A percentile compares a stretch with the other conserved stretches of the same genome.
These are phyloP conservation scores for Schizochytrium sp. DNA, from an alignment of 108 stramenopile species.

Conservation along the genomic window DNA sequence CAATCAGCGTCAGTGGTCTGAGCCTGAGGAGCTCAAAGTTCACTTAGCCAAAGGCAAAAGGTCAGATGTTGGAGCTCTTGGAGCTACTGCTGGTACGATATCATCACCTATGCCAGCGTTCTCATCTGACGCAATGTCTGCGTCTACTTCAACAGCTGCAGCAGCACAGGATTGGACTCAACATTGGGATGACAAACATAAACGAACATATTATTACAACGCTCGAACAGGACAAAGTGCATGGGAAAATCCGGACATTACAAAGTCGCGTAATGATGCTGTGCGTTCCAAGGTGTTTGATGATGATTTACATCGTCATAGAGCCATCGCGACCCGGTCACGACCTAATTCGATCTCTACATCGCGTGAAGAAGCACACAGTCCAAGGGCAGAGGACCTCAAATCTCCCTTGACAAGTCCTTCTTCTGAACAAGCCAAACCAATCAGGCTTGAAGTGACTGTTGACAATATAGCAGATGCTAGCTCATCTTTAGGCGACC, in stretches of 20 bases:
- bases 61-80: too few species aligned
- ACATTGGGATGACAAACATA: conserved; percentile 43
- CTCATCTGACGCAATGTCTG: neutral
- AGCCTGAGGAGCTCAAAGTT: conserved; percentile 44
- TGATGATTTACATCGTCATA: neutral
- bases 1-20: conserved; percentile 30
- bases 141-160: neutral
- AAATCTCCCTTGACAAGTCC: too few species aligned
- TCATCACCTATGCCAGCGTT: neutral
- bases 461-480: neutral
- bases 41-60: neutral
- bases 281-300: conserved; percentile 1
- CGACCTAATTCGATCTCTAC: too few species aligned
- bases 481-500: neutral
- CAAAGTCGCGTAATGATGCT: neutral
- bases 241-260: conserved; percentile 39
- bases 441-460: too few species aligned
- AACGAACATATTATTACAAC: conserved; percentile 24
- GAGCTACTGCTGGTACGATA: neutral
- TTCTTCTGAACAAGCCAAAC: too few species aligned
- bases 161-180: conserved; percentile 14
- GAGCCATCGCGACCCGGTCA: too few species aligned
- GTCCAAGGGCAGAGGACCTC: too few species aligned
- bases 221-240: conserved; percentile 37
- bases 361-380: too few species aligned